phyloP scores from a whole-genome alignment of 75 land plant species.

The Pseudotsuga menziesii region DNA sequence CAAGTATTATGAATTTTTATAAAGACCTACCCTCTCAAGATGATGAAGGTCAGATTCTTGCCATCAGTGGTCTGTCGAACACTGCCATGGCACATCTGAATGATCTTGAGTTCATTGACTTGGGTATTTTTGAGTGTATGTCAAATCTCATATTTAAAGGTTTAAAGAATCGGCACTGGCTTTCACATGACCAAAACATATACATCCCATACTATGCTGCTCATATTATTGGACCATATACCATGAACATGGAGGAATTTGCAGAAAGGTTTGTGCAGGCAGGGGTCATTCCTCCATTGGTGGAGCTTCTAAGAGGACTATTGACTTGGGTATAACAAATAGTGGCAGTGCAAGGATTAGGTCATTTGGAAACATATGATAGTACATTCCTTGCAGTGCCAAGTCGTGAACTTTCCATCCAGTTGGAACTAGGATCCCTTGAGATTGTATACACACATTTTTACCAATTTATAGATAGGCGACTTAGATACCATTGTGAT shows the following conservation, averaged over 20 bases:
- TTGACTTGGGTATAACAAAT: conserved; percentile 97
- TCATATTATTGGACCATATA: conserved; percentile 95
- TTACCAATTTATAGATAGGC: conserved; percentile 73
- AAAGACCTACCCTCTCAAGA: conserved; percentile 85
- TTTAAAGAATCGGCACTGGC: conserved; percentile 80
- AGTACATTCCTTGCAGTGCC: conserved; percentile 76
- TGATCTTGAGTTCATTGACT: conserved; percentile 47
- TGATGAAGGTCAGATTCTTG: conserved; percentile 93
- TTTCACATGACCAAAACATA: conserved; percentile 86
- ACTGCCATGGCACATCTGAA: conserved; percentile 97
- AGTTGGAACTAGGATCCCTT: conserved; percentile 69
- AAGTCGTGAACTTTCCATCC: conserved; percentile 70
- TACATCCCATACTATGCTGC: conserved; percentile 98
- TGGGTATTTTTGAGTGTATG: conserved; percentile 82
- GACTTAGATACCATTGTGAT: conserved; percentile 88
- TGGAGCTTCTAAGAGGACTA: conserved; percentile 90
- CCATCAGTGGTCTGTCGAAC: conserved; percentile 95
- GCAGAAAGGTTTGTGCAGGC: conserved; percentile 86
- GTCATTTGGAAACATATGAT: conserved; percentile 87
- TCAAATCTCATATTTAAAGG: conserved; percentile 87
- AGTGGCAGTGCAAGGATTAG: conserved; percentile 85
- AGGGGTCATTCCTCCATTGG: conserved; percentile 79
- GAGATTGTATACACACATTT: conserved; percentile 96
- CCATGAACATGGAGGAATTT: conserved; percentile 96
- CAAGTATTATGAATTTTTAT: conserved; percentile 30